phyloP scores from a whole-genome alignment of 139 green algal genomes.

The Auxenochlorella pyrenoidosa region DNA sequence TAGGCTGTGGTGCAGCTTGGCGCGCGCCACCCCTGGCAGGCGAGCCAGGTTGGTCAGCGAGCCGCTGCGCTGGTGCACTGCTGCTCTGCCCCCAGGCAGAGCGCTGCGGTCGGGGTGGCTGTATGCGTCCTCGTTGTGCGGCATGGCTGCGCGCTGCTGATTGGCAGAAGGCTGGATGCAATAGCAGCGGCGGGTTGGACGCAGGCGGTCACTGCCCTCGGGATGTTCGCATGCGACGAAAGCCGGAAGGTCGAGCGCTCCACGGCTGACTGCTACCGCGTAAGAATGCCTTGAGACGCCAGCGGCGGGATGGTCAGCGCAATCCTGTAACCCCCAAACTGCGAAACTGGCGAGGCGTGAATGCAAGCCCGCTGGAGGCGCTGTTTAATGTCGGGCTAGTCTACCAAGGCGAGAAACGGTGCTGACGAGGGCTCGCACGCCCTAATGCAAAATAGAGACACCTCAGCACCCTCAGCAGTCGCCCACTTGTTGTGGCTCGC shows the following conservation, averaged over 20 bases:
- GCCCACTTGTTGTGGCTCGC: too few species aligned
- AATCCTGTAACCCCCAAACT: not conserved
- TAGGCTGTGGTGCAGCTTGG: slow-evolving; percentile 13
- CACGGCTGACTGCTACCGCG: not conserved
- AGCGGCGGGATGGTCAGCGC: not conserved
- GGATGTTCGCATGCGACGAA: not conserved
- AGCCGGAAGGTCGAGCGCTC: not conserved
- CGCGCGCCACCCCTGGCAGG: not conserved
- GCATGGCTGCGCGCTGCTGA: not conserved
- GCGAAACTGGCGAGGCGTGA: not conserved
- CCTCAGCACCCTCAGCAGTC: too few species aligned
- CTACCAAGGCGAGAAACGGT: not conserved
- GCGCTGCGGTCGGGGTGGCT: not conserved
- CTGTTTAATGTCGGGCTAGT: not conserved
- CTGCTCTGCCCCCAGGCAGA: not conserved
- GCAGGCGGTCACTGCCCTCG: not conserved
- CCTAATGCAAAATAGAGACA: too few species aligned
- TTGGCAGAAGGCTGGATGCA: not conserved
- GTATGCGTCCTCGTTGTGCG: not conserved
- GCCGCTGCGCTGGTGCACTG: slow-evolving; percentile 2
- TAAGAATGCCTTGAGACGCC: not conserved
- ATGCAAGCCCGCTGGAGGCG: not conserved
- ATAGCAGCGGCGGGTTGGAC: not conserved
- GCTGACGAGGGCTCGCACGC: too few species aligned
- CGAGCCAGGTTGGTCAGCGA: slow-evolving; percentile 18